Evolutionary conservation across 257 asterid genomes (phyloP).

Genomic region (Fraxinus excelsior): DNA sequence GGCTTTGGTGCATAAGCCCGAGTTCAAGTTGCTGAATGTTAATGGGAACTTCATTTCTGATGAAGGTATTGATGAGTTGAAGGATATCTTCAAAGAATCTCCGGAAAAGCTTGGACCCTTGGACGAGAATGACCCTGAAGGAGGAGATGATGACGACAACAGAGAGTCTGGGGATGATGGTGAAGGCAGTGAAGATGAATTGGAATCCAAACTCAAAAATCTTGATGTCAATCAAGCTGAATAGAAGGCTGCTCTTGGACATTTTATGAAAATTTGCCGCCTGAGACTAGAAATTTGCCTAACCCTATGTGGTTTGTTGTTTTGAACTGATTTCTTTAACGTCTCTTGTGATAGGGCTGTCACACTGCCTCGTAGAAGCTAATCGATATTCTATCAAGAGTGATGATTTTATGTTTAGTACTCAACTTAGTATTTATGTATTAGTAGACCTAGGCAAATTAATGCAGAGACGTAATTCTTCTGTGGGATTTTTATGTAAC

Average conservation of each 20-base stretch:
- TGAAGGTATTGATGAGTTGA: slow-evolving; percentile 82
- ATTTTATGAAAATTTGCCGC: slow-evolving; percentile 19
- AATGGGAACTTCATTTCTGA: slow-evolving; percentile 84
- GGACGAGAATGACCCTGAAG: slow-evolving; percentile 93
- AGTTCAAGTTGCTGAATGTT: slow-evolving; percentile 54
- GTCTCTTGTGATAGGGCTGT: neutral
- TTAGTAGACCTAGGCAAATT: neutral
- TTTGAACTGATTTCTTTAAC: neutral
- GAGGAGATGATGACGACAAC: slow-evolving; percentile 72
- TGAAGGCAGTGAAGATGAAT: slow-evolving; percentile 60
- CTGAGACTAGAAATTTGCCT: neutral
- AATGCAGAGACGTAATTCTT: neutral
- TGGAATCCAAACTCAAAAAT: slow-evolving; percentile 65
- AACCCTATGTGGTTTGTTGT: neutral
- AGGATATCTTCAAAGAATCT: slow-evolving; percentile 58
- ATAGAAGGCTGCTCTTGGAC: slow-evolving; percentile 18
- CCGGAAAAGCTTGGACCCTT: slow-evolving; percentile 70
- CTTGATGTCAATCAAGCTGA: slow-evolving; percentile 66
- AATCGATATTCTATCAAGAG: neutral
- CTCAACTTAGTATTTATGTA: neutral
- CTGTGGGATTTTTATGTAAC: neutral
- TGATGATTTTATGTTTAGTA: neutral
- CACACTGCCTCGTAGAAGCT: neutral
- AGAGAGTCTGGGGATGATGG: slow-evolving; percentile 66
- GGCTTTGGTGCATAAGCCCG: slow-evolving; percentile 59